Evolutionary conservation across 805 yeast species (phyloP).

Genomic region (Saccharomyces mikatae): DNA sequence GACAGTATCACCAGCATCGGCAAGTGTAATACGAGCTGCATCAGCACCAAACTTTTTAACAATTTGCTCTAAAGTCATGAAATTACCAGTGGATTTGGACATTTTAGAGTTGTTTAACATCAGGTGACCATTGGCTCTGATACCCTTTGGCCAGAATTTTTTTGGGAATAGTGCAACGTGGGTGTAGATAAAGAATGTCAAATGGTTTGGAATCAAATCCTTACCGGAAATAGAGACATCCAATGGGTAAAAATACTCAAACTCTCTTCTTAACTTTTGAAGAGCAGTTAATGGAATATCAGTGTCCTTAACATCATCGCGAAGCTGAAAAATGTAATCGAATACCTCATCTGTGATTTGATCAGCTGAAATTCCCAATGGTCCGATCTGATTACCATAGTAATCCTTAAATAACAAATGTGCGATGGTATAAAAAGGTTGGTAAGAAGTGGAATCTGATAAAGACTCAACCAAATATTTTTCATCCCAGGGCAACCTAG

Average conservation of each 20-base stretch:
- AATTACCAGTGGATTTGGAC: constrained; percentile 97
- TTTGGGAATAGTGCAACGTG: constrained; percentile 91
- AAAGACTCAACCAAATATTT: constrained; percentile 87
- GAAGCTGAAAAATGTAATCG: constrained; percentile 78
- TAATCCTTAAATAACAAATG: constrained; percentile 81
- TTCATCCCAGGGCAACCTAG: constrained; percentile 94
- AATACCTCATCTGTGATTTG: constrained; percentile 89
- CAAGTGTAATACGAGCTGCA: constrained; percentile 93
- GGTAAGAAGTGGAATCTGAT: constrained; percentile 92
- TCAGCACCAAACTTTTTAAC: constrained; percentile 92
- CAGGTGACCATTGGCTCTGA: constrained; percentile 92
- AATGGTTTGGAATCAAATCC: constrained; percentile 93
- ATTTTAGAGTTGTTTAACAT: constrained; percentile 92
- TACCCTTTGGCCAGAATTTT: constrained; percentile 86
- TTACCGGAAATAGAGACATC: constrained; percentile 91
- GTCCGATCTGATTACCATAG: constrained; percentile 71
- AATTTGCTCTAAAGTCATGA: constrained; percentile 80
- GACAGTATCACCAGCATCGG: constrained; percentile 95
- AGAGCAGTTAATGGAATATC: constrained; percentile 62
- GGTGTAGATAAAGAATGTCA: constrained; percentile 88
- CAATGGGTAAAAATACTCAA: constrained; percentile 93
- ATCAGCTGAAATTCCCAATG: constrained; percentile 65
- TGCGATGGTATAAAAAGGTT: constrained; percentile 85
- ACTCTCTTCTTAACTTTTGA: constrained; percentile 77
- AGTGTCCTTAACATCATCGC: constrained; percentile 44